Evolutionary conservation across 768 basidiomycete genomes (phyloP), one percentile per base, ranked within the genome.

Genomic region (Antrodiella citrinella): DNA sequence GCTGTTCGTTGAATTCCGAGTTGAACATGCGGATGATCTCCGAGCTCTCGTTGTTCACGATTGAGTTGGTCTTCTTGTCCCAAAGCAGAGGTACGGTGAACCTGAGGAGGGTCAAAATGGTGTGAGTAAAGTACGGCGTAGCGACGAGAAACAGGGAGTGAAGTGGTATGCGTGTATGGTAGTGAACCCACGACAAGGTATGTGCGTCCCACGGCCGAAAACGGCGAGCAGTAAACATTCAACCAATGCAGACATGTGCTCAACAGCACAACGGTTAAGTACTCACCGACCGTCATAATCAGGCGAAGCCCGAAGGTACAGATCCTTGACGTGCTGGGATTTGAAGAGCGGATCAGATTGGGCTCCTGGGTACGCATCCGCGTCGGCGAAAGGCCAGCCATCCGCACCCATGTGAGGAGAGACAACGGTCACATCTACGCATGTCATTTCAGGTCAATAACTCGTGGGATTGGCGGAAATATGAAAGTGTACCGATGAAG

Each of bases 11-110:
- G 72, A 95, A 94, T 1, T 77, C 84, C 4, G 76, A 75, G 68
- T 98, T 96, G 69, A 98, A 78, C 9, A 95, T 87, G 51, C 95
- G 84, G 61, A 98, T 91, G 62, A 98, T 93, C 69, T 98, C 95
- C 1, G 87, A 82, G 55, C 82, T 85, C 64, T 99, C 95, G 64
- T 97, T 98, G 72, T 92, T 97, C 51, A 99, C 96, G 56, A 97
- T 86, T 30, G 86, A 86, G 42, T 84, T 70, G 39, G 63, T 69
- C 65, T 94, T 88, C 71, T 83, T 94, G 69, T 98, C 96, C 90
- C 91, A 99, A 4, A 99, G 73, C 26, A 91, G 69, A 4, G 93
- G 93, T 5, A 92, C 89, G 1, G 91, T 92, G 72, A 91, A 91
- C 26, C 86, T 67, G 44, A 19, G 18, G 4, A n/a, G n/a, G n/a